phyloP scores from a whole-genome alignment of 2,329 filamentous ascomycete genomes.

The Penicillium sclerotigenum region DNA sequence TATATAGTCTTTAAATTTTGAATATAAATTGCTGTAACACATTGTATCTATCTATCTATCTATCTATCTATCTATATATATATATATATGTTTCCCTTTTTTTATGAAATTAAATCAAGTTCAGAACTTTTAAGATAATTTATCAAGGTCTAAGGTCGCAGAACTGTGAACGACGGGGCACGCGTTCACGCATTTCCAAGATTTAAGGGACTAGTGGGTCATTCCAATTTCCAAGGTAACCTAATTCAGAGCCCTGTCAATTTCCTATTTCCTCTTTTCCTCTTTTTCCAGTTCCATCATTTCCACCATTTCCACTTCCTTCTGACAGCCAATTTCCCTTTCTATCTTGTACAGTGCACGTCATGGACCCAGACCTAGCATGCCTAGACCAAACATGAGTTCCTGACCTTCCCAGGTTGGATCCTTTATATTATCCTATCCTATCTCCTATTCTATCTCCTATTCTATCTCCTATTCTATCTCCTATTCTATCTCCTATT shows the following conservation, averaged over 20 bases:
- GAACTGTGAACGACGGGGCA: slow-evolving; percentile 15
- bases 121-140: slow-evolving; percentile 1
- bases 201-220: slow-evolving; percentile 24
- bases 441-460: no score
- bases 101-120: no score
- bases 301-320: background rate
- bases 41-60: no score
- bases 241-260: background rate
- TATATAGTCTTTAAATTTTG: no score
- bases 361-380: background rate
- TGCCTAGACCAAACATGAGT: slow-evolving; percentile 1
- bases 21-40: background rate
- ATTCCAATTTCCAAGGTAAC: background rate
- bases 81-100: no score
- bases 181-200: slow-evolving; percentile 11
- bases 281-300: background rate
- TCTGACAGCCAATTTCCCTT: background rate
- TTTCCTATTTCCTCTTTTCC: background rate
- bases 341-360: no score
- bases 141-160: background rate
- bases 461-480: no score
- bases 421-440: background rate
- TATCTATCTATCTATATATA: no score
- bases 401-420: background rate
- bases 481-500: no score